These are phyloP conservation scores for Agarophyton chilense DNA, from an alignment of 23 red algal species.

Conservation along the genomic window DNA sequence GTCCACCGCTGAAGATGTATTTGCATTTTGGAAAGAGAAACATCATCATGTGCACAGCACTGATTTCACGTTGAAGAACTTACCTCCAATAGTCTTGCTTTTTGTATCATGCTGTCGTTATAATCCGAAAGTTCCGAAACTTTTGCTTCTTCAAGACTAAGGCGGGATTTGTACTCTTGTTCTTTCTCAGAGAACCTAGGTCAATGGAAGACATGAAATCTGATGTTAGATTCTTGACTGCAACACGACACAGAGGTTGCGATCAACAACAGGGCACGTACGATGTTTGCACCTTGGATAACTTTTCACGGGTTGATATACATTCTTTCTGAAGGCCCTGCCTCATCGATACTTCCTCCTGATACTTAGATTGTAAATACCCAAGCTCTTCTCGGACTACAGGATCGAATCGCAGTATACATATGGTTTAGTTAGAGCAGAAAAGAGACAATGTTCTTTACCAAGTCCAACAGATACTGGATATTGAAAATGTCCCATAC, in stretches of 20 bases:
- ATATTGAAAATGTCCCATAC: background rate
- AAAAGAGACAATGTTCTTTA: too few relatives aligned
- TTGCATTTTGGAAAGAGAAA: background rate
- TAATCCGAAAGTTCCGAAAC: slow-evolving; percentile 9
- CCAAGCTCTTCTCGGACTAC: background rate
- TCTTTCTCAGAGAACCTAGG: background rate
- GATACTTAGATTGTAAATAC: background rate
- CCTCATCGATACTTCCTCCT: background rate
- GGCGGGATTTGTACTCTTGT: background rate
- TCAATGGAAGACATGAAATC: background rate
- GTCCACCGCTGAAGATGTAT: background rate
- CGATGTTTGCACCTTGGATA: background rate
- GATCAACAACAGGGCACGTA: background rate
- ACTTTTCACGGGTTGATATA: background rate
- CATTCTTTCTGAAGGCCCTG: background rate
- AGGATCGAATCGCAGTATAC: too few relatives aligned
- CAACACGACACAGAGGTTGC: background rate
- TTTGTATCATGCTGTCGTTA: background rate
- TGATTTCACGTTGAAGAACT: background rate
- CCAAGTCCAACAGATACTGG: too few relatives aligned
- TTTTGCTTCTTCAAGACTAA: background rate
- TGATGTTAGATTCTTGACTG: background rate
- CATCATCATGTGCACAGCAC: background rate
- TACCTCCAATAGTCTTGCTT: background rate
- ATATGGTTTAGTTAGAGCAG: background rate